A percentile compares a stretch with the other conserved stretches of the same genome.
These are phyloP conservation scores for Zygosaccharomyces pseudobailii DNA, from an alignment of 1,139 yeast genomes.

Conservation along the genomic window DNA sequence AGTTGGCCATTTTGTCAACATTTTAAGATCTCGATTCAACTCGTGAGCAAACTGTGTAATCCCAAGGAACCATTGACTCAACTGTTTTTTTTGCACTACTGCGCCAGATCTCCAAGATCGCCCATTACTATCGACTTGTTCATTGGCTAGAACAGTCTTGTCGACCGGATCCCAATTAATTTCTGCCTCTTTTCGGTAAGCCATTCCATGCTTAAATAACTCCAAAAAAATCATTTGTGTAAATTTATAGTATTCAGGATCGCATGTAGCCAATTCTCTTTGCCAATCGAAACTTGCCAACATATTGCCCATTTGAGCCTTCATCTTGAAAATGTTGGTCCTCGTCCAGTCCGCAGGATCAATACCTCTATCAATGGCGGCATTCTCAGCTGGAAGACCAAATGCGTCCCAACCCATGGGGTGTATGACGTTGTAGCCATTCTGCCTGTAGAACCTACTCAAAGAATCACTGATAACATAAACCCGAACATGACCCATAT, in stretches of 20 bases:
- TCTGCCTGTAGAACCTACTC: constrained; percentile 70
- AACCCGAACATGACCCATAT: constrained; percentile 90
- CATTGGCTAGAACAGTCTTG: constrained; percentile 89
- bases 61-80: constrained; percentile 91
- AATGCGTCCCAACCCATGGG: constrained; percentile 99
- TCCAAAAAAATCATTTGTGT: constrained; percentile 82
- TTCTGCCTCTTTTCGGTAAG: constrained; percentile 78
- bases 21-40: constrained; percentile 56
- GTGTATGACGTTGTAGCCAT: constrained; percentile 75
- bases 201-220: constrained; percentile 69
- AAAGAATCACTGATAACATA: constrained; percentile 85
- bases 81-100: constrained; percentile 67
- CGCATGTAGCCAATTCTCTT: constrained; percentile 79
- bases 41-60: constrained; percentile 76
- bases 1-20: constrained; percentile 73
- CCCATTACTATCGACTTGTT: constrained; percentile 89
- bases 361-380: constrained; percentile 81
- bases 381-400: constrained; percentile 97
- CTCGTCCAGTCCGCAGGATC: constrained; percentile 83
- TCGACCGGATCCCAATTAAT: constrained; percentile 98
- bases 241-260: constrained; percentile 85
- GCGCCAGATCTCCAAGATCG: constrained; percentile 98
- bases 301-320: constrained; percentile 71
- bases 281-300: constrained; percentile 93
- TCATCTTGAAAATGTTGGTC: constrained; percentile 74